Base-by-base conservation (phyloP, 345 rosid genomes). In the Luvunga scandens region DNA sequence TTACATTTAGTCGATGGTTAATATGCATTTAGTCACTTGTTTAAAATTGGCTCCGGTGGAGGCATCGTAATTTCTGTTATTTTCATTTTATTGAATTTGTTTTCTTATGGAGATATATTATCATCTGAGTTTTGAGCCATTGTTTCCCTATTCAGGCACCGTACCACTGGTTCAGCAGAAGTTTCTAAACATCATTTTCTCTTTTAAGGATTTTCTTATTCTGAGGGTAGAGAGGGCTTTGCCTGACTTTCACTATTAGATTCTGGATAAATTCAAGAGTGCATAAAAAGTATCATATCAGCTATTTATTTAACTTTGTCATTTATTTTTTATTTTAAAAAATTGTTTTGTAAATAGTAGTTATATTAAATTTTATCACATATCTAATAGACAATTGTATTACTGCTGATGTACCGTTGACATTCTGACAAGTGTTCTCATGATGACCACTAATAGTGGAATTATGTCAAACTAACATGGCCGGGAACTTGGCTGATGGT, bases 381-480 rank as follows among this genome's bases (percentile, higher is more conserved):
- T n/a, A n/a, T n/a, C n/a, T n/a, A n/a, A n/a, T n/a, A n/a, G n/a
- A n/a, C n/a, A n/a, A n/a, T n/a, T n/a, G n/a, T n/a, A 45, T 13
- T 1, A 12, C 18, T 0, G 18, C 0, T 12, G 50, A 45, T 14
- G 1, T 0, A 45, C 0, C 18, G 13, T 3, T 13, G 4, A 42
- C 16, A 12, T 12, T 42, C 13, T 42, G 1, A 3, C n/a, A n/a
- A 57, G 79, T 27, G 65, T 78, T 69, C 68, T 57, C 73, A 4
- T 50, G 56, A 50, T 78, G 30, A 18, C 73, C 34, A 62, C 53
- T 9, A 4, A 19, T 4, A 7, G 61, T 50, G 72, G 42, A 71
- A 64, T 76, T 33, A 19, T 69, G 68, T 83, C 85, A 55, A 56
- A 64, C 48, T 69, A 61, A 61, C 38, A 38, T 65, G 7, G 33